These are phyloP conservation scores for Backusella sp. DNA, from an alignment of 192 early-diverging fungal species.

Conservation along the genomic window DNA sequence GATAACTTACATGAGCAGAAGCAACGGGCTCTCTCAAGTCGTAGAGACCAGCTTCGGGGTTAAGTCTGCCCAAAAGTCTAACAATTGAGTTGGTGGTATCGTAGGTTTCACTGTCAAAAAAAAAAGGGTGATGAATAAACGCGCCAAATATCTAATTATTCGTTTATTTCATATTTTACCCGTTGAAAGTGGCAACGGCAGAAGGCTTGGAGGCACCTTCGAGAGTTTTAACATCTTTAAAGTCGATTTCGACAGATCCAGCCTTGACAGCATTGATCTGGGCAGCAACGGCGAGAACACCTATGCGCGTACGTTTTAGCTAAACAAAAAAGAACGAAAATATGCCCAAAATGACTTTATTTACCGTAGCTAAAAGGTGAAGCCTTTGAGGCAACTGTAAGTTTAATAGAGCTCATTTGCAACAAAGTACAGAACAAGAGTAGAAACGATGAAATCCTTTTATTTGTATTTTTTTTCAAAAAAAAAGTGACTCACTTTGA, in stretches of 20 bases:
- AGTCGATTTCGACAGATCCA: conserved; percentile 28
- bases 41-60: conserved; percentile 28
- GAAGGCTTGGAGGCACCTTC: conserved; percentile 21
- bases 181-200: conserved; percentile 26
- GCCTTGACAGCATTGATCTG: conserved; percentile 24
- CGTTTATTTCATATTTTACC: conserved; percentile 11
- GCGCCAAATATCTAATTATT: too few species aligned
- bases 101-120: conserved; percentile 25
- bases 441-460: not conserved
- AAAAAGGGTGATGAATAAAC: not conserved
- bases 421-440: not conserved
- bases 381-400: conserved; percentile 35
- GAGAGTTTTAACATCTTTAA: conserved; percentile 27
- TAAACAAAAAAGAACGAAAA: not conserved
- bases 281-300: conserved; percentile 19
- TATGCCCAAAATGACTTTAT: not conserved
- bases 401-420: conserved; percentile 6
- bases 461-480: not conserved
- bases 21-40: conserved; percentile 38
- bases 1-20: conserved; percentile 41
- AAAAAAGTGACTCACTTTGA: not conserved
- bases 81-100: conserved; percentile 31
- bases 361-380: conserved; percentile 33
- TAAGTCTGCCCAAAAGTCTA: conserved; percentile 26
- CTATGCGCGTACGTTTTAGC: not conserved